A percentile compares a stretch with the other conserved stretches of the same genome.
Evolutionary conservation across 805 yeast genomes (phyloP).

Genomic region (Priceomyces haplophilus): DNA sequence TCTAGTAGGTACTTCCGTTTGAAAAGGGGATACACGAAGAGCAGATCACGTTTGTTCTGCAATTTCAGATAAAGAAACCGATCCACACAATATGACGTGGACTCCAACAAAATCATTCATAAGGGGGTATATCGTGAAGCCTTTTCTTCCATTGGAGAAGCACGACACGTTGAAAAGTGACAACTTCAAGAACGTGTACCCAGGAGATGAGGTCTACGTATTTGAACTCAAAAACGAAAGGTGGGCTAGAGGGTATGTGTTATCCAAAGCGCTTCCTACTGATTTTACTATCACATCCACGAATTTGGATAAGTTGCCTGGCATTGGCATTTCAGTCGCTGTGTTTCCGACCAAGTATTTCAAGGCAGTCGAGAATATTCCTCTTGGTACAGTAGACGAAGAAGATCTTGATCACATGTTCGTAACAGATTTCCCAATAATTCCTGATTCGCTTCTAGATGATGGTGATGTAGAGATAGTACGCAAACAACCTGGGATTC

Average conservation of each 20-base stretch:
- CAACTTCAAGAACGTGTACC: conserved; percentile 53
- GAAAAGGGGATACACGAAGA: too few species aligned
- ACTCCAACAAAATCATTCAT: conserved; percentile 33
- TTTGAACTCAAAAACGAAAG: conserved; percentile 59
- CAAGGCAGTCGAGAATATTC: conserved; percentile 41
- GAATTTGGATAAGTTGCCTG: conserved; percentile 62
- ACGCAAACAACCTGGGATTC: conserved; percentile 20
- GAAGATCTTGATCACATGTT: conserved; percentile 27
- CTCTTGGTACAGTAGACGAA: conserved; percentile 29
- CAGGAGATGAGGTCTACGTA: conserved; percentile 75
- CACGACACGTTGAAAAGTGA: conserved; percentile 36
- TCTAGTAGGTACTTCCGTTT: too few species aligned
- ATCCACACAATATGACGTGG: conserved; percentile 30
- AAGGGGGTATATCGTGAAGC: conserved; percentile 35
- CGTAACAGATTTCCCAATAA: conserved; percentile 27
- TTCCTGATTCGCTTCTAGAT: conserved; percentile 30
- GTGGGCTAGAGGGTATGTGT: conserved; percentile 80
- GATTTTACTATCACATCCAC: conserved; percentile 63
- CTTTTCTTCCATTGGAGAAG: conserved; percentile 42
- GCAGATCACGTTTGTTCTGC: too few species aligned
- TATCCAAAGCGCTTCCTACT: conserved; percentile 66
- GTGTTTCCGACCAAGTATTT: conserved; percentile 61
- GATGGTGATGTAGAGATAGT: conserved; percentile 13
- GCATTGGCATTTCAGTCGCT: conserved; percentile 48
- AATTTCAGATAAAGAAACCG: neutral